Evolutionary conservation across 202 grass and related monocot species (phyloP).

Genomic region (Cymbopogon flexuosus): DNA sequence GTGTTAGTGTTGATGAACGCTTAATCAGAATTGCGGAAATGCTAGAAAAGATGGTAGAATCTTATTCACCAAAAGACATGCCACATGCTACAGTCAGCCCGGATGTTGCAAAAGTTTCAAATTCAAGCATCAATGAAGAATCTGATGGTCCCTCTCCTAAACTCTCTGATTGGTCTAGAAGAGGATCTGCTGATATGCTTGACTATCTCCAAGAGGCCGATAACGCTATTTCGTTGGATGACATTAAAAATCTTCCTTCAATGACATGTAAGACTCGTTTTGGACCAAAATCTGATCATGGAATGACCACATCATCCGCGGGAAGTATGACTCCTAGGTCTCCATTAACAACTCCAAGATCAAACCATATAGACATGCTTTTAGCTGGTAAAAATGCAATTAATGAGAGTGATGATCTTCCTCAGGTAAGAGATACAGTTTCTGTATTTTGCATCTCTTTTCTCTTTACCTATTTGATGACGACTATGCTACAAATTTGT

Average conservation of each 20-base stretch:
- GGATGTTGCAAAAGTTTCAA: conserved; percentile 69
- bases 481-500: conserved; percentile 13
- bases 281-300: conserved; percentile 91
- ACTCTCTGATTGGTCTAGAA: conserved; percentile 75
- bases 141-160: conserved; percentile 88
- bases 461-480: background rate
- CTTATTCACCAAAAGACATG: conserved; percentile 73
- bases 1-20: conserved; percentile 88
- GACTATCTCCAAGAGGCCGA: conserved; percentile 83
- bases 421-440: conserved; percentile 48
- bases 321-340: conserved; percentile 97
- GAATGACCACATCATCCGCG: conserved; percentile 94
- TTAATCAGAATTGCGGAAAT: conserved; percentile 82
- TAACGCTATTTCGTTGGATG: conserved; percentile 77
- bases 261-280: conserved; percentile 98
- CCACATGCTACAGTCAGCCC: conserved; percentile 49
- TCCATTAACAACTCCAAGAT: conserved; percentile 82
- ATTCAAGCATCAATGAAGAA: conserved; percentile 82
- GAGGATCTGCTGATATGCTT: conserved; percentile 84
- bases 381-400: conserved; percentile 68
- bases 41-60: conserved; percentile 82
- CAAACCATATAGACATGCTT: conserved; percentile 88
- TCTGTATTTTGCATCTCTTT: conserved; percentile 12
- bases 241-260: conserved; percentile 75
- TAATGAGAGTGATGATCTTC: conserved; percentile 75